Conservation (phyloP, 192 early-diverging fungal species). For the Linnemannia hyalina region DNA sequence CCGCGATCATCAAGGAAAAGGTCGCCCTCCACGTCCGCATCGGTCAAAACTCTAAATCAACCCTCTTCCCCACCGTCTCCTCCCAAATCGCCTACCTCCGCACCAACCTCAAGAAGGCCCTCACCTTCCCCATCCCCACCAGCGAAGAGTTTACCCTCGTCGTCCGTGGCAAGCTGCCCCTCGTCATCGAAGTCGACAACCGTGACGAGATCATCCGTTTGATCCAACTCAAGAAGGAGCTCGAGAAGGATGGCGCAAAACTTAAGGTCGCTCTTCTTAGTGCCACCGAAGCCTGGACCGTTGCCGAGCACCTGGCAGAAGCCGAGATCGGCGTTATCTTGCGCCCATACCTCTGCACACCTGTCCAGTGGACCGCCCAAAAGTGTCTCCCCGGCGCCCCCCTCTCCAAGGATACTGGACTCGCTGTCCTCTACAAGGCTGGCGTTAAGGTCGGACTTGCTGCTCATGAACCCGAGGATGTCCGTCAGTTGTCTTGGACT, state of each 20-base stretch:
- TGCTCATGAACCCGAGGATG: slow-evolving; percentile 63
- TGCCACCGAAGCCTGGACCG: slow-evolving; percentile 76
- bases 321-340: slow-evolving; percentile 75
- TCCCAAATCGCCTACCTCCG: slow-evolving; percentile 66
- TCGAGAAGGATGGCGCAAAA: slow-evolving; percentile 55
- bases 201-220: slow-evolving; percentile 77
- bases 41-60: slow-evolving; percentile 60
- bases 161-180: slow-evolving; percentile 63
- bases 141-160: slow-evolving; percentile 56
- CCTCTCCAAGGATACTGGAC: slow-evolving; percentile 61
- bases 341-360: slow-evolving; percentile 73
- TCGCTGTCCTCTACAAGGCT: slow-evolving; percentile 65
- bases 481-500: slow-evolving; percentile 80
- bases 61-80: slow-evolving; percentile 63
- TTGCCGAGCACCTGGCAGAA: slow-evolving; percentile 69
- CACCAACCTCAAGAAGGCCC: slow-evolving; percentile 50
- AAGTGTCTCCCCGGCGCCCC: slow-evolving; percentile 72
- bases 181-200: slow-evolving; percentile 62
- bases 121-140: slow-evolving; percentile 22
- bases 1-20: slow-evolving; percentile 60
- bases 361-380: slow-evolving; percentile 68
- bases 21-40: slow-evolving; percentile 74
- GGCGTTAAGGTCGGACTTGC: slow-evolving; percentile 74
- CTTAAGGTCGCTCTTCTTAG: slow-evolving; percentile 68
- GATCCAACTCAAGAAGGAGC: slow-evolving; percentile 68